phyloP scores from a whole-genome alignment of 2,329 filamentous ascomycete genomes.

The Huntiella bhutanensis region DNA sequence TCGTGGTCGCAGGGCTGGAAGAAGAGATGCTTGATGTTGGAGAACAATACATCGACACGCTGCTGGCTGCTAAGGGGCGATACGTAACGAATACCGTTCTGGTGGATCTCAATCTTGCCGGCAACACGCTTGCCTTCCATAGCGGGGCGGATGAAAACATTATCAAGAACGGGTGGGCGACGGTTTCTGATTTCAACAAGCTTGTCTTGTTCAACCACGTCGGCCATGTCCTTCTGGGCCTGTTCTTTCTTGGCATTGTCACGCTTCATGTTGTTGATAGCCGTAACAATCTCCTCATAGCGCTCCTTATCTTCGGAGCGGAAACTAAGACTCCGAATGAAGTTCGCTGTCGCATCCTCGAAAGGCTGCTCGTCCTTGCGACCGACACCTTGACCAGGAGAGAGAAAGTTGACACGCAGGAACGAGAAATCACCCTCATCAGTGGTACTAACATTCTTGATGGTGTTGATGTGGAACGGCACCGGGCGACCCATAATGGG shows the following conservation, averaged over 20 bases:
- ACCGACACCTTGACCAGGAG: constrained; percentile 89
- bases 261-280: constrained; percentile 93
- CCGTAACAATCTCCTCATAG: constrained; percentile 75
- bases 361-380: constrained; percentile 96
- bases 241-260: constrained; percentile 82
- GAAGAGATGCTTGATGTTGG: constrained; percentile 95
- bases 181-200: constrained; percentile 86
- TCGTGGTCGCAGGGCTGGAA: constrained; percentile 96
- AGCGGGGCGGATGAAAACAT: constrained; percentile 86
- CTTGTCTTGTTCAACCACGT: constrained; percentile 97
- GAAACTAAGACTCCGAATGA: constrained; percentile 88
- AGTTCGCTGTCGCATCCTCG: constrained; percentile 88
- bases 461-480: constrained; percentile 91
- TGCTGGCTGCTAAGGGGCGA: constrained; percentile 63
- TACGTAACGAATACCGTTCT: constrained; percentile 94
- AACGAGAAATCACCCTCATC: constrained; percentile 90
- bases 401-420: constrained; percentile 90
- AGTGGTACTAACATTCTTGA: constrained; percentile 97
- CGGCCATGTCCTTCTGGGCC: constrained; percentile 98
- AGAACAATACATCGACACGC: constrained; percentile 85
- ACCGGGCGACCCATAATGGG: constrained; percentile 96
- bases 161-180: constrained; percentile 73
- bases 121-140: constrained; percentile 95
- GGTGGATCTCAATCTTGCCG: constrained; percentile 91
- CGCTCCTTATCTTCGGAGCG: constrained; percentile 75